Evolutionary conservation across 768 basidiomycete species (phyloP).

Genomic region (Austroboletus eburneus): DNA sequence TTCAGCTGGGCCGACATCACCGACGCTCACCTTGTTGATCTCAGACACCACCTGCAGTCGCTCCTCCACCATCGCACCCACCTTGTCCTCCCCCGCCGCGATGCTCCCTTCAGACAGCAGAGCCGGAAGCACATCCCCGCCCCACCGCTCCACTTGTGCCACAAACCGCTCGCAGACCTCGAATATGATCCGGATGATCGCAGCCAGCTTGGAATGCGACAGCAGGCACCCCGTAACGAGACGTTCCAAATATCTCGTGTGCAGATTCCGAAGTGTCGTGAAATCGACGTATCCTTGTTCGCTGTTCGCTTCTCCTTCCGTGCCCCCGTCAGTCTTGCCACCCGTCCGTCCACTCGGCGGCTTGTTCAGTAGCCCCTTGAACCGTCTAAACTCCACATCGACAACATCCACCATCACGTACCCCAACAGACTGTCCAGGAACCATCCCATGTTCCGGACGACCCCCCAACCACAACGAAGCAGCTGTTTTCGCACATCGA

Average conservation of each 20-base stretch:
- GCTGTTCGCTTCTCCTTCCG: conserved; percentile 22
- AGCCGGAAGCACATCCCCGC: conserved; percentile 83
- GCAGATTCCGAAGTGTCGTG: conserved; percentile 77
- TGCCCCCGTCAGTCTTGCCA: conserved; percentile 1
- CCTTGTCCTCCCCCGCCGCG: conserved; percentile 45
- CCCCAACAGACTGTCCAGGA: conserved; percentile 74
- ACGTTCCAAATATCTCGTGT: conserved; percentile 75
- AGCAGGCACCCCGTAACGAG: conserved; percentile 77
- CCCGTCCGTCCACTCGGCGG: conserved; percentile 17
- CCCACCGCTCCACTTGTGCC: conserved; percentile 89
- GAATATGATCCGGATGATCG: conserved; percentile 65
- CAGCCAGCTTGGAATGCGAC: conserved; percentile 57
- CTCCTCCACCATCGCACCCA: conserved; percentile 72
- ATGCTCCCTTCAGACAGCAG: conserved; percentile 79
- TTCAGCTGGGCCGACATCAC: not conserved
- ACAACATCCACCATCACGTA: conserved; percentile 92
- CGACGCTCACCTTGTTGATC: conserved; percentile 61
- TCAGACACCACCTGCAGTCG: conserved; percentile 65
- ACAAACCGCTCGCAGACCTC: conserved; percentile 84
- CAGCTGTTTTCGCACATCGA: conserved; percentile 57
- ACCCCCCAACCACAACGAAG: conserved; percentile 83
- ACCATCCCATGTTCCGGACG: conserved; percentile 88
- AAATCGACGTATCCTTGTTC: conserved; percentile 62
- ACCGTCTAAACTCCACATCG: conserved; percentile 72
- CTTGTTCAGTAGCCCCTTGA: conserved; percentile 55